Evolutionary conservation across 306 rosid species (phyloP).

Genomic region (Aeschynomene evenia): DNA sequence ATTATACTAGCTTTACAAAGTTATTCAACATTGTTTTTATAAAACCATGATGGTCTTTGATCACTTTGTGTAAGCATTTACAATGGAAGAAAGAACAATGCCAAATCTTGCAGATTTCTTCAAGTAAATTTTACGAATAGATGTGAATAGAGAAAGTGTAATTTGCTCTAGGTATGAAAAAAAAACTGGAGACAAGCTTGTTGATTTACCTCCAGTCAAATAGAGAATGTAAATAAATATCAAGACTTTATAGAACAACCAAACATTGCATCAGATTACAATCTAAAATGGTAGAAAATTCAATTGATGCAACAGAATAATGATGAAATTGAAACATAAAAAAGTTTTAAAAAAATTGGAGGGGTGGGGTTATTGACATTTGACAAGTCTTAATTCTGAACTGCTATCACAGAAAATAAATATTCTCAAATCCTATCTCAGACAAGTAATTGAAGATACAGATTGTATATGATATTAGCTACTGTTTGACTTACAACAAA

Average conservation of each 20-base stretch:
- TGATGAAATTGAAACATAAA: background rate
- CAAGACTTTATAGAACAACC: background rate
- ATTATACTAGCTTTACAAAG: background rate
- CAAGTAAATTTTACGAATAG: no score
- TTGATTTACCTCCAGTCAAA: background rate
- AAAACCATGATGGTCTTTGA: background rate
- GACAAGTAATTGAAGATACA: constrained; percentile 31
- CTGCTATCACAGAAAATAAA: constrained; percentile 25
- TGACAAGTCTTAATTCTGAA: constrained; percentile 27
- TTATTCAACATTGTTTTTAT: background rate
- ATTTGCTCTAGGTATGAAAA: no score
- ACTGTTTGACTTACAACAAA: constrained; percentile 50
- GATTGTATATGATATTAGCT: constrained; percentile 38
- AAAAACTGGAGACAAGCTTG: background rate
- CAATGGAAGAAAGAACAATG: no score
- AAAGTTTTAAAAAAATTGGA: background rate
- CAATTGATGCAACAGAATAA: background rate
- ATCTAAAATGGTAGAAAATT: background rate
- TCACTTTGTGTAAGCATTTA: no score
- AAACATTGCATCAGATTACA: background rate
- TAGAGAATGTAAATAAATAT: background rate
- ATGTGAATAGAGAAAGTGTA: no score
- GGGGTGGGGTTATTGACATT: constrained; percentile 14
- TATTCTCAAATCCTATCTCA: constrained; percentile 34
- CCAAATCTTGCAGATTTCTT: no score